Conservation (phyloP, 768 basidiomycete genomes). For the Serendipita sp. region DNA sequence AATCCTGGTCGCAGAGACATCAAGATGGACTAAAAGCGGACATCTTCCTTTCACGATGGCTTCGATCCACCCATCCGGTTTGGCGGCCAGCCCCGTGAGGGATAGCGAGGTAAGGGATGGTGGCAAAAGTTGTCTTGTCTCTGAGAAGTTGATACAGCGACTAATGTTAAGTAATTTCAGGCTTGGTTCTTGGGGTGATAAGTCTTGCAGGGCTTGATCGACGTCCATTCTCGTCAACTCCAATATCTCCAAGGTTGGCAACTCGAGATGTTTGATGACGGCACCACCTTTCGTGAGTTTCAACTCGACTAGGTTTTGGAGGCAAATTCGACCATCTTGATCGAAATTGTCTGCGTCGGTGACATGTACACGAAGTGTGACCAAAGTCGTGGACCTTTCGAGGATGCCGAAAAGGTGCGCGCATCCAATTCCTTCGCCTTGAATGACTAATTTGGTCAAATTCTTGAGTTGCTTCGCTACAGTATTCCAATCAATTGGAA, state of each 20-base stretch:
- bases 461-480: background rate
- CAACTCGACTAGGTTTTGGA: background rate
- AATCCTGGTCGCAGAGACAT: too few relatives aligned
- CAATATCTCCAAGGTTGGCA: background rate
- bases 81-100: too few relatives aligned
- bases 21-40: too few relatives aligned
- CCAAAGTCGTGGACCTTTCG: background rate
- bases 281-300: background rate
- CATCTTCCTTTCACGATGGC: too few relatives aligned
- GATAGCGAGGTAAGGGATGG: too few relatives aligned
- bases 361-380: background rate
- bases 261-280: background rate
- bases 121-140: too few relatives aligned
- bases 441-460: background rate
- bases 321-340: background rate
- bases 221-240: background rate
- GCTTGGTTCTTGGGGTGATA: background rate
- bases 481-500: background rate
- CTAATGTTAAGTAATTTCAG: too few relatives aligned
- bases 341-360: background rate
- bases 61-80: too few relatives aligned
- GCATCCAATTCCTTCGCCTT: too few relatives aligned
- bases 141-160: too few relatives aligned
- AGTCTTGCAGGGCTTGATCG: background rate
- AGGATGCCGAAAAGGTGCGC: background rate